Evolutionary conservation across 2,329 filamentous ascomycete genomes (phyloP), one percentile per base, ranked within the genome.

Genomic region (Bretziella fagacearum): DNA sequence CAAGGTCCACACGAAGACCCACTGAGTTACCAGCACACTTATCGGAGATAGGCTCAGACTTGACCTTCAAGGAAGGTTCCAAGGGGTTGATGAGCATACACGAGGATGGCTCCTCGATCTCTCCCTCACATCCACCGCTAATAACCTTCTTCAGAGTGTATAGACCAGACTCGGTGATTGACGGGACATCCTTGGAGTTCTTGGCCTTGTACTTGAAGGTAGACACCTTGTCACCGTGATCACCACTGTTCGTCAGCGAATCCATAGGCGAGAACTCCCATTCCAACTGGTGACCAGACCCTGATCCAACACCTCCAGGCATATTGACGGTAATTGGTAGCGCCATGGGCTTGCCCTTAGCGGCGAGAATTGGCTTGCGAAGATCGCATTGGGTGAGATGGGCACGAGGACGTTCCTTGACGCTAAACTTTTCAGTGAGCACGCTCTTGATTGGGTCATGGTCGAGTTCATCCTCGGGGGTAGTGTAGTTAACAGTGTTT

Each of bases 21-120:
- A 98, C 84, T 0, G 91, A 85, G 57, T 86, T 94, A 41, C 87
- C 86, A 29, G 87, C 89, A 60, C 91, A 98, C 59, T 93, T 93
- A 61, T 98, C 91, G 45, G 84, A 82, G 36, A 98, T 86, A 52
- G 86, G 80, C 55, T 93, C 82, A 5, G 77, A 71, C 26, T 72
- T 73, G 43, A 98, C 67, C 3, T 74, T 69, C 49, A 98, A 61
- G 47, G 80, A 76, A 7, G 91, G 91, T 62, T 94, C 80, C 0
- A 91, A 79, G 4, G 91, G 91, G 54, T 96, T 98, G 54, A 93
- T 71, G 46, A 98, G 67, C 50, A 94, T 69, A 60, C 89, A 96
- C n/a, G 87, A 91, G 2, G 89, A 84, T 23, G 91, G 91, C 60
- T 98, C 91, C 53, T 89, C 72, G 3, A 98, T 78, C 55, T 96